These are phyloP conservation scores for Kodamaea anthophila DNA, from an alignment of 1,139 yeast species.

Conservation along the genomic window DNA sequence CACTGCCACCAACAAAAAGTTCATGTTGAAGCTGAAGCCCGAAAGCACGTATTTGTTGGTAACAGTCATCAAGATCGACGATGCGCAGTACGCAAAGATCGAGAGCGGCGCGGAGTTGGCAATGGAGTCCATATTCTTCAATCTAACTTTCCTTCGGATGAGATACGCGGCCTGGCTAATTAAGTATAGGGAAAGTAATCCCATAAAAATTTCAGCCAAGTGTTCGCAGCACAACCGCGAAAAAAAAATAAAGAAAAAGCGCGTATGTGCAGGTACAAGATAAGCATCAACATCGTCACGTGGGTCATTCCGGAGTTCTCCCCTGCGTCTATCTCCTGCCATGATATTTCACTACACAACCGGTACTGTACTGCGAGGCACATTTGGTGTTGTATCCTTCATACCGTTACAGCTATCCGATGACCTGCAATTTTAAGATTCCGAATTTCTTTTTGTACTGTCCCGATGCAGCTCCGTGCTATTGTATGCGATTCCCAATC, in stretches of 20 bases:
- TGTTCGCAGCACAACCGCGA: conserved; percentile 4
- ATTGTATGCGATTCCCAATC: too few species aligned
- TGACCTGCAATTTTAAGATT: too few species aligned
- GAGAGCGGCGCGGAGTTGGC: conserved; percentile 85
- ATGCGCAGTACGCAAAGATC: conserved; percentile 78
- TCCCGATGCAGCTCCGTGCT: too few species aligned
- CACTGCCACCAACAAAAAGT: conserved; percentile 77
- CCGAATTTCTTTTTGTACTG: too few species aligned
- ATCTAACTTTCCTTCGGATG: conserved; percentile 17
- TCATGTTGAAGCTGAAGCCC: conserved; percentile 78
- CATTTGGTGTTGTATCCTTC: too few species aligned
- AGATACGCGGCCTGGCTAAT: conserved; percentile 33
- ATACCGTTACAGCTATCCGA: too few species aligned
- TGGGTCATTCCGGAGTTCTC: too few species aligned
- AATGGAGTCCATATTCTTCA: conserved; percentile 33
- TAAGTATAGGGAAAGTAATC: conserved; percentile 36
- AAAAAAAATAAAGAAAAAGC: conserved; percentile 4
- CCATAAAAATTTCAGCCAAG: conserved; percentile 21
- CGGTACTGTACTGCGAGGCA: too few species aligned
- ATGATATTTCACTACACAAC: too few species aligned
- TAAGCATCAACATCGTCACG: conserved; percentile 2
- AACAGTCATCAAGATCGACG: conserved; percentile 96
- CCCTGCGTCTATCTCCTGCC: too few species aligned
- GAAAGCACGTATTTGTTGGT: conserved; percentile 92
- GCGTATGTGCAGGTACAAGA: conserved; percentile 5